Conservation (phyloP, 805 yeast species). For the Ogataea nonfermentans region DNA sequence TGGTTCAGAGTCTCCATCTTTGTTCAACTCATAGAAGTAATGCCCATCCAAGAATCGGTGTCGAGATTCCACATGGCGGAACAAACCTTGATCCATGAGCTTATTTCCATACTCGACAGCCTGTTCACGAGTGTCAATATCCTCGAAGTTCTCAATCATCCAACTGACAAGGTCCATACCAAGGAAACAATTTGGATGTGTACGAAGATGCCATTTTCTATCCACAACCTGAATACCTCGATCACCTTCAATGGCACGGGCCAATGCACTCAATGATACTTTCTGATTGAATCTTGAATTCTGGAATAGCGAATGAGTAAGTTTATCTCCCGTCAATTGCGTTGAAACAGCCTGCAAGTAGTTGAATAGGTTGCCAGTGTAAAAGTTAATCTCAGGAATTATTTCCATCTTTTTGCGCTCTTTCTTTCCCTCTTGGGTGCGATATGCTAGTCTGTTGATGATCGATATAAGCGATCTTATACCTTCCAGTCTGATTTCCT, state of each 20-base stretch:
- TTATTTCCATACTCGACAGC: slow-evolving; percentile 79
- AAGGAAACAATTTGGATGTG: slow-evolving; percentile 72
- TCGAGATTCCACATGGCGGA: slow-evolving; percentile 77
- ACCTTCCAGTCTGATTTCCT: slow-evolving; percentile 93
- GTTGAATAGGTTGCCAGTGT: slow-evolving; percentile 78
- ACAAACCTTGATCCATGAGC: slow-evolving; percentile 67
- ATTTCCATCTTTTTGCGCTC: slow-evolving; percentile 44
- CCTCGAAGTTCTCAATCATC: slow-evolving; percentile 76
- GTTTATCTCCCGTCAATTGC: slow-evolving; percentile 23
- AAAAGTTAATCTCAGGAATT: slow-evolving; percentile 75
- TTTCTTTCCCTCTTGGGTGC: slow-evolving; percentile 41
- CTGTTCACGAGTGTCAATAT: slow-evolving; percentile 76
- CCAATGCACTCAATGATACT: slow-evolving; percentile 51
- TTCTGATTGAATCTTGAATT: slow-evolving; percentile 43
- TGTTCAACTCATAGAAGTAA: slow-evolving; percentile 74
- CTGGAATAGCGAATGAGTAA: slow-evolving; percentile 22
- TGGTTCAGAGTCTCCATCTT: slow-evolving; percentile 46
- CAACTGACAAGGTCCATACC: slow-evolving; percentile 87
- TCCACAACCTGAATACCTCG: slow-evolving; percentile 69
- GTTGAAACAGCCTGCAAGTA: slow-evolving; percentile 46
- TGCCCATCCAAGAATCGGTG: slow-evolving; percentile 92
- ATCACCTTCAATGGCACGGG: slow-evolving; percentile 63
- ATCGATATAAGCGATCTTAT: slow-evolving; percentile 62
- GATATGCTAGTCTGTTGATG: slow-evolving; percentile 57
- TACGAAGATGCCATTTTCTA: slow-evolving; percentile 87